Evolutionary conservation across 257 asterid species (phyloP), one percentile per base, ranked within the genome.

Genomic region (Ophiorrhiza pumila): DNA sequence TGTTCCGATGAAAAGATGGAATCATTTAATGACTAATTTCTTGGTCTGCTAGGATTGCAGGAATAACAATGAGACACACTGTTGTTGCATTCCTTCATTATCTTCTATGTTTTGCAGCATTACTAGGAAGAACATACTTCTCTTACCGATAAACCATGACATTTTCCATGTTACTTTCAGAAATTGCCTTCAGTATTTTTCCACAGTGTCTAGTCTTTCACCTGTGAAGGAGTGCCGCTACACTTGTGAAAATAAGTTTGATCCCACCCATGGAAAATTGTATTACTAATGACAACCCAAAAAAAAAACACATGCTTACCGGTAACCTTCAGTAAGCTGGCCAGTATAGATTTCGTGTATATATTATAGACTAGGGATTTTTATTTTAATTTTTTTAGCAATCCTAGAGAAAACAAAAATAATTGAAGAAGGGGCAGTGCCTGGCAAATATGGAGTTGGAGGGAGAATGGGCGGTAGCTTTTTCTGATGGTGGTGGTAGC

Each of bases 191-290:
- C 46, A 39, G 37, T 67, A 32, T 49, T 75, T 80, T 71, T 83
- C 86, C 46, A 62, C 84, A 37, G 69, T 77, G 62, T 68, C 66
- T 58, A 39, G 71, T 72, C 53, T 76, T 63, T 35, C 61, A 14
- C 43, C 66, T 0, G 64, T 43, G 37, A 75, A 77, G 61, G 13
- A 67, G 67, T 39, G 66, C 69, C 35, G 74, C 25, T 42, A 62
- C 34, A 41, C 56, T 49, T 77, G 76, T 66, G 27, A 69, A 71
- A 71, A 29, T 56, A 71, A 70, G 76, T 71, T 52, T 39, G 6
- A 68, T 64, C 80, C 68, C n/a, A n/a, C n/a, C n/a, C n/a, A n/a
- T n/a, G n/a, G n/a, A n/a, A n/a, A n/a, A n/a, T n/a, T n/a, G n/a
- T n/a, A n/a, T n/a, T n/a, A n/a, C n/a, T n/a, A n/a, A n/a, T n/a